Conservation (phyloP, 116 monocot species). For the Trichopus zeylanicus region DNA sequence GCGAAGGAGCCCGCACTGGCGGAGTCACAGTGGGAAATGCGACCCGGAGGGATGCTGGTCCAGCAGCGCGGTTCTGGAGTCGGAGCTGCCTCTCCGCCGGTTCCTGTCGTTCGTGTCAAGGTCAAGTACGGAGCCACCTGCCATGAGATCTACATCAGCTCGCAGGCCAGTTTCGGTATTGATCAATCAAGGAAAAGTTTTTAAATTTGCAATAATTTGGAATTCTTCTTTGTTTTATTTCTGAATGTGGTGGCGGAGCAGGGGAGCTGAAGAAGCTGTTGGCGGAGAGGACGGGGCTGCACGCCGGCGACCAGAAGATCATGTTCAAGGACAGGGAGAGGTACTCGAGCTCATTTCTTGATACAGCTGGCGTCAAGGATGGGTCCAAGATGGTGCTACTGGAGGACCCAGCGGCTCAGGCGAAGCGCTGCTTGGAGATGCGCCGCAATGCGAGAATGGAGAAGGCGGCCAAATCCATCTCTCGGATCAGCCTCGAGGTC, state of each 20-base stretch:
- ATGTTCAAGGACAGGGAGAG: constrained; percentile 42
- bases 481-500: constrained; percentile 25
- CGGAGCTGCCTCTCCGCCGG: constrained; percentile 1
- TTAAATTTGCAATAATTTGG: not conserved
- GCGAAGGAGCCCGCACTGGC: not conserved
- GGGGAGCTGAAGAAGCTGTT: constrained; percentile 41
- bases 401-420: constrained; percentile 33
- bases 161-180: constrained; percentile 21
- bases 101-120: constrained; percentile 15
- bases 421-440: constrained; percentile 28
- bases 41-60: constrained; percentile 43
- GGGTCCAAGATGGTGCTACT: constrained; percentile 30
- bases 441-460: constrained; percentile 27
- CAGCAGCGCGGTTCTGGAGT: no score
- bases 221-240: not conserved
- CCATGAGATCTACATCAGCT: constrained; percentile 26
- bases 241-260: not conserved
- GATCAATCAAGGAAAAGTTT: not conserved
- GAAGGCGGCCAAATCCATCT: constrained; percentile 20
- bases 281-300: constrained; percentile 32
- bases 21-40: constrained; percentile 27
- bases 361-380: constrained; percentile 34
- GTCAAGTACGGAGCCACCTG: constrained; percentile 16
- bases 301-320: constrained; percentile 43
- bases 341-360: constrained; percentile 23